Percentiles rank a stretch among this genome's conserved stretches.
Conservation (phyloP, 768 basidiomycete species). For the Mycena metata region DNA sequence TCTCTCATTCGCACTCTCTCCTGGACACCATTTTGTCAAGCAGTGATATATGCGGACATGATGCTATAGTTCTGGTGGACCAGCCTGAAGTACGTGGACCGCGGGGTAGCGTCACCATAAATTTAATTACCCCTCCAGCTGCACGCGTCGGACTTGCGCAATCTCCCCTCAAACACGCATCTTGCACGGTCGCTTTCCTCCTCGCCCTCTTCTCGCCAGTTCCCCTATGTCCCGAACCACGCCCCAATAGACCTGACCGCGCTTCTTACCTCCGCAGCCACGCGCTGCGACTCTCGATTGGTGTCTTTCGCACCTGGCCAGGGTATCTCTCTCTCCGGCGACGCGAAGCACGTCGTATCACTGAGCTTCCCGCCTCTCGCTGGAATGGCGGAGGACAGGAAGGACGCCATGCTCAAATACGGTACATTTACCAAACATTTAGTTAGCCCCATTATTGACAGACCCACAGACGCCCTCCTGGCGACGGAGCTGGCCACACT, state of each 20-base stretch:
- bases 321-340: conserved; percentile 50
- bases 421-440: not conserved
- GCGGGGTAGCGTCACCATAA: not conserved
- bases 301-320: conserved; percentile 59
- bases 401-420: conserved; percentile 38
- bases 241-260: conserved; percentile 46
- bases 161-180: conserved; percentile 64
- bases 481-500: conserved; percentile 64
- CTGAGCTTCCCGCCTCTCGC: conserved; percentile 68
- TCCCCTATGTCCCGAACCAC: conserved; percentile 67
- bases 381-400: conserved; percentile 58
- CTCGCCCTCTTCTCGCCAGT: conserved; percentile 70
- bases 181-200: conserved; percentile 62
- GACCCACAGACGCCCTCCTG: conserved; percentile 58
- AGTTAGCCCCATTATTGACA: conserved; percentile 11
- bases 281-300: conserved; percentile 66
- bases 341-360: conserved; percentile 67
- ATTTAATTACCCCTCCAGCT: conserved; percentile 56
- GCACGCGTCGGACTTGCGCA: conserved; percentile 82
- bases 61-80: conserved; percentile 76
- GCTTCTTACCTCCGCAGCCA: conserved; percentile 59
- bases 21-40: conserved; percentile 59
- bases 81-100: conserved; percentile 75
- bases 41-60: conserved; percentile 70
- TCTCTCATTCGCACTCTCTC: conserved; percentile 49